Evolutionary conservation across 345 rosid species (phyloP).

Genomic region (Eucalyptus tenuipes): DNA sequence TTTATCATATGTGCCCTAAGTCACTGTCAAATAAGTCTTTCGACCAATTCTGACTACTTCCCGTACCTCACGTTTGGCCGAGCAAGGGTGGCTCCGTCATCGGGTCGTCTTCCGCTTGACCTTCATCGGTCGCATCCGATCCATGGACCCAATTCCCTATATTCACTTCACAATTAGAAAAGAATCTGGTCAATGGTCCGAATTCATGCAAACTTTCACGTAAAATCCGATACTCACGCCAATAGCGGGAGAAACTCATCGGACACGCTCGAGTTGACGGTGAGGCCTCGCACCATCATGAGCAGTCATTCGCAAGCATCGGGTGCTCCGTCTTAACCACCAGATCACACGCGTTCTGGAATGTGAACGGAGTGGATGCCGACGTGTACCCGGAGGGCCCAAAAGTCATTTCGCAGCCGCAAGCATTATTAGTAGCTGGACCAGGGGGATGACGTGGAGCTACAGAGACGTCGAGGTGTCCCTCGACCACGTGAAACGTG

Average conservation of each 20-base stretch:
- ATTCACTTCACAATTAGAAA: no score
- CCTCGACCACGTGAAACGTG: constrained; percentile 10
- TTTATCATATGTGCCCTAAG: accelerated
- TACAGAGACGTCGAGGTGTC: background rate
- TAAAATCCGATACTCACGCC: background rate
- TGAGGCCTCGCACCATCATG: background rate
- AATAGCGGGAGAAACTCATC: background rate
- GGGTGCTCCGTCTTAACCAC: background rate
- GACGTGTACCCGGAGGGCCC: accelerated
- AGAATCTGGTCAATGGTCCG: no score
- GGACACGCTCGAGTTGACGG: background rate
- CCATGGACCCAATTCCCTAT: background rate
- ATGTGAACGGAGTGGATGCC: background rate
- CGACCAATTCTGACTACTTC: background rate
- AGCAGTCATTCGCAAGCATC: background rate
- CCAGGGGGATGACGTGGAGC: background rate
- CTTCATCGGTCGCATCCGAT: background rate
- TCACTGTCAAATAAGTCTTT: accelerated
- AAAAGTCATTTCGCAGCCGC: background rate
- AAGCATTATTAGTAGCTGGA: background rate
- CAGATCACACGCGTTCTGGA: background rate
- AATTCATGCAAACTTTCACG: background rate
- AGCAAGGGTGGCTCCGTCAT: background rate
- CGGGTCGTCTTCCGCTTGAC: background rate
- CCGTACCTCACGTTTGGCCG: background rate